Conservation (phyloP, 768 basidiomycete species). For the Termitomyces sp. region DNA sequence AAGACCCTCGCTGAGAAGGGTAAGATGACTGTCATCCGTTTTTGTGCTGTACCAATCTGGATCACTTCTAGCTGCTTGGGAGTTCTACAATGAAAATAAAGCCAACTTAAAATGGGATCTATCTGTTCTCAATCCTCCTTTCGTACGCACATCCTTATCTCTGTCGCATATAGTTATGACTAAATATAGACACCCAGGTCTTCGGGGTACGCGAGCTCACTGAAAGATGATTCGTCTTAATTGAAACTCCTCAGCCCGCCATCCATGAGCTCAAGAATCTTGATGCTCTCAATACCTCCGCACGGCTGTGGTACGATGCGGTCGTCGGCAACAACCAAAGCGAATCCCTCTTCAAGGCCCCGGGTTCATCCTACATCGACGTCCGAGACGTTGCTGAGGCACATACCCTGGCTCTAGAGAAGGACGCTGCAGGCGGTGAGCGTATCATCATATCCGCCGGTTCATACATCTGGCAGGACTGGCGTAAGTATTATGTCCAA, state of each 20-base stretch:
- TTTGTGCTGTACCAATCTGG: background rate
- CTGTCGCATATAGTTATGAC: background rate
- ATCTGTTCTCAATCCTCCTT: constrained; percentile 47
- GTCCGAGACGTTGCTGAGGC: constrained; percentile 47
- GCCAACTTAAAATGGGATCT: constrained; percentile 46
- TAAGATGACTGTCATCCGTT: constrained; percentile 13
- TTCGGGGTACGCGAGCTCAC: constrained; percentile 22
- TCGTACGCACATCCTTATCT: constrained; percentile 20
- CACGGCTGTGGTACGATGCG: constrained; percentile 25
- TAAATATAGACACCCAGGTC: constrained; percentile 13
- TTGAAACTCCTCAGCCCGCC: constrained; percentile 24
- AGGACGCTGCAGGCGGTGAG: constrained; percentile 43
- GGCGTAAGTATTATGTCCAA: constrained; percentile 15
- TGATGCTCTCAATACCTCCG: constrained; percentile 31
- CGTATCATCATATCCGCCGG: constrained; percentile 41
- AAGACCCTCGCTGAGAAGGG: constrained; percentile 60
- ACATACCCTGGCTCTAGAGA: constrained; percentile 44
- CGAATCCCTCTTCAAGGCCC: constrained; percentile 16
- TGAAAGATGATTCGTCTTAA: background rate
- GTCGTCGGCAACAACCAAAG: constrained; percentile 20
- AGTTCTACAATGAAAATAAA: constrained; percentile 33
- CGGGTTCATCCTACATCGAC: constrained; percentile 30
- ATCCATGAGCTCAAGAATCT: constrained; percentile 28
- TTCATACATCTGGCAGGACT: constrained; percentile 23
- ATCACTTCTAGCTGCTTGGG: constrained; percentile 34